Conservation (phyloP, 306 rosid genomes). For the Gastrolobium bilobum region DNA sequence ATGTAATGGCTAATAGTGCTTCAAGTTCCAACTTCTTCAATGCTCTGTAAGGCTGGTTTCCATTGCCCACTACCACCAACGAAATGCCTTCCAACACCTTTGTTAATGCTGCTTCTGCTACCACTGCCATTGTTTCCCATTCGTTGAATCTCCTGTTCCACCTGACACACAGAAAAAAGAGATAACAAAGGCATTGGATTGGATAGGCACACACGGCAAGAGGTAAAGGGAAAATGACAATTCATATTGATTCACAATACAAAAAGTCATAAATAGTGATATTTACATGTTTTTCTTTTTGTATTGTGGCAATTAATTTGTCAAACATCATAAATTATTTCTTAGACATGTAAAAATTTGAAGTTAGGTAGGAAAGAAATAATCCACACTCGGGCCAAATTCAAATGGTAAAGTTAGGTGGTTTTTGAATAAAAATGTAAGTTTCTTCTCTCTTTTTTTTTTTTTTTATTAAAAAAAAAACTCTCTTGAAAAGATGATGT, state of each 20-base stretch:
- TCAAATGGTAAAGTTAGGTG: conserved; percentile 13
- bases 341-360: background rate
- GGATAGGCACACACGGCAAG: conserved; percentile 35
- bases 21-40: conserved; percentile 87
- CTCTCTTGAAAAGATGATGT: conserved; percentile 18
- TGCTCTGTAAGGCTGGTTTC: conserved; percentile 96
- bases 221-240: conserved; percentile 41
- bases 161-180: conserved; percentile 49
- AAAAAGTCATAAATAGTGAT: background rate
- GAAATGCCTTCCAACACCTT: conserved; percentile 63
- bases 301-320: background rate
- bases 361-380: conserved; percentile 4
- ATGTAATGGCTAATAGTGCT: conserved; percentile 35
- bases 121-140: conserved; percentile 53
- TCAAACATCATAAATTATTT: background rate
- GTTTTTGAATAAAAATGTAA: background rate
- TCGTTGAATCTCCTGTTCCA: conserved; percentile 59
- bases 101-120: conserved; percentile 46
- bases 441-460: background rate
- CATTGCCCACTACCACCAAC: conserved; percentile 78
- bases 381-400: background rate
- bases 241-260: conserved; percentile 39
- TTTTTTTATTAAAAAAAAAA: too few species aligned
- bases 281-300: background rate
- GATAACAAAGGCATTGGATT: conserved; percentile 30